Base-by-base conservation (phyloP, 345 rosid species). In the Turritis glabra region DNA sequence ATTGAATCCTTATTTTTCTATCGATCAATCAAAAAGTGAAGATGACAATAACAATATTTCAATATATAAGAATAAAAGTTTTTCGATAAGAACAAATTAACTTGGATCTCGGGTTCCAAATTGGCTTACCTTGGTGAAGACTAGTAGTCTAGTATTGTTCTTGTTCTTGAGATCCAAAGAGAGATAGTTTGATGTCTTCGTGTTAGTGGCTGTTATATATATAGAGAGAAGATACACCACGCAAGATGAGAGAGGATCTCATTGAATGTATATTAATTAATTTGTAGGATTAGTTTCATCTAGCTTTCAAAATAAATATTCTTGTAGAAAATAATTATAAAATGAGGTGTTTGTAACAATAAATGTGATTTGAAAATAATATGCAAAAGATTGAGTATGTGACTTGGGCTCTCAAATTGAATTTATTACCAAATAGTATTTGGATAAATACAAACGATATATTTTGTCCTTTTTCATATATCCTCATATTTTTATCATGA, bases 361-460 rank as follows among this genome's bases (percentile, higher is more conserved):
- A 58, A 77, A 72, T 77, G 57, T 65, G 43, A 72, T 77, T 50
- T 72, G 63, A 41, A 64, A 47, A 57, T 12, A 27, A 29, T 23
- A 57, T 71, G 25, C 60, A 55, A 38, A 71, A 56, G 67, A 40
- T 77, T 50, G 77, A 77, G 77, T 72, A 58, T 66, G 72, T 51
- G 73, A 78, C 69, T 78, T 72, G 74, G 19, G 74, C 64, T 78
- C 67, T 72, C 69, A 71, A 64, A 22, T 71, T 57, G 71, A 63
- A 71, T 71, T 71, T 77, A 77, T 41, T 65, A 72, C 43, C 59
- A 65, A 64, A 77, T 64, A 77, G 76, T 70, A 50, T 65, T 48
- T 41, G 76, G 81, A 72, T 77, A 71, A 50, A 58, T 65, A 72
- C 77, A 64, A 65, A 64, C 47, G 32, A 26, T 30, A 48, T 48